Evolutionary conservation across 2,329 filamentous ascomycete species (phyloP), one percentile per base, ranked within the genome.

Genomic region (Penicillium sp.): DNA sequence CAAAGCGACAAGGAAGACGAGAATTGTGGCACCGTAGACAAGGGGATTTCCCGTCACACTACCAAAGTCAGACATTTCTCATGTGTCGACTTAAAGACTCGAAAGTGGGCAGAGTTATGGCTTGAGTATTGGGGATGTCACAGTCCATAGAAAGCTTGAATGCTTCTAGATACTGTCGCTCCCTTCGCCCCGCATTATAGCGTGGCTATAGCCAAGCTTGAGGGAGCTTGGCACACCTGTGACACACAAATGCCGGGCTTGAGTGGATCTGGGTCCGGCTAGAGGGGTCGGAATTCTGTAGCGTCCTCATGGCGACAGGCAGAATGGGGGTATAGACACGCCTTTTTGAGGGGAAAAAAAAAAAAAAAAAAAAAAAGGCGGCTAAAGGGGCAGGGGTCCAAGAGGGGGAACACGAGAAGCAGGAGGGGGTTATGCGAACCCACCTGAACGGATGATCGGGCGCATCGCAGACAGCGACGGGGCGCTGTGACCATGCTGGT

Each of bases 401-500:
- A 54, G 54, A 68, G 44, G 40, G 58, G 51, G 47, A 30, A 49
- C 24, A 49, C 45, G 42, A 60, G 60, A 53, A 37, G 33, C 8
- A 12, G 47, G 17, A 22, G 49, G 28, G n/a, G n/a, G 28, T 17
- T n/a, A 2, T n/a, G 28, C 19, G 22, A 28, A 61, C 50, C 37
- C 61, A 68, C 66, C 58, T 65, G 68, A 58, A 71, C 61, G 26
- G 68, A 63, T 26, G 67, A 61, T 56, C 68, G 65, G 53, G 71
- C 68, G 55, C 73, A 76, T 45, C 65, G 70, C 60, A 69, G 66
- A 68, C 74, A 78, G 61, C 73, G 73, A 53, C 72, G 68, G 50
- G 74, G 73, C 62, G 72, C 70, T 56, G 71, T 68, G 56, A 72
- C 72, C 75, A 77, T 76, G 50, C 59, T 70, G 63, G 62, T 66